Evolutionary conservation across 2,329 filamentous ascomycete species (phyloP), one percentile per base, ranked within the genome.

Genomic region (Atkinsonella hypoxylon): DNA sequence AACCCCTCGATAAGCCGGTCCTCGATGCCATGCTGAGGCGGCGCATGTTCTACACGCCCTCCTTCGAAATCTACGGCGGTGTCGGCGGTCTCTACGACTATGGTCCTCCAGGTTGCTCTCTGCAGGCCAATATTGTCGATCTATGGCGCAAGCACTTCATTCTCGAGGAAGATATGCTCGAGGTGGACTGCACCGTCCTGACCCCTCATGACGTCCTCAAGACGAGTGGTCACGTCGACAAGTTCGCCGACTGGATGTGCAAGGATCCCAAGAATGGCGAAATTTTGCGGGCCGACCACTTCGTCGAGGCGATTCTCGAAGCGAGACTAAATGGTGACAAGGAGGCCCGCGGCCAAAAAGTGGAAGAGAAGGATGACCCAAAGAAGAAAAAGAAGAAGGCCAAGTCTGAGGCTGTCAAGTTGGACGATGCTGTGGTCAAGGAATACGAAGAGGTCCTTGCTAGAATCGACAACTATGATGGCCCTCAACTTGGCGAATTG

Each of bases 171-270:
- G 87, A 95, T 65, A 95, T 95, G 89, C 81, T 95, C 58, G 89
- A 95, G 73, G 82, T 95, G 57, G 90, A 95, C 72, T 95, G 89
- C 73, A 93, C 87, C 39, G 93, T 91, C 71, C 71, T 98, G 64
- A 98, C 93, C 40, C 93, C 93, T 34, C 82, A 93, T 62, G 87
- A 93, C 45, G 88, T 98, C 38, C 80, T 98, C 64, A 95, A 97
- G 78, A 95, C 91, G 49, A 87, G 82, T 67, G 93, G 93, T 56
- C 93, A 98, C 72, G 93, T 97, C 57, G 91, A 96, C 69, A 95
- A 95, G 70, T 97, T 97, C 64, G 87, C 89, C 69, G 91, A 97
- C 69, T 97, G 87, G 88, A 96, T 97, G 90, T 95, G 88, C 82
- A 95, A 95, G 71, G 93, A 98, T 69, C 89, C 91, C 56, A 94